phyloP scores from a whole-genome alignment of 1,284 basidiomycete species.

The Ganoderma leucocontextum region DNA sequence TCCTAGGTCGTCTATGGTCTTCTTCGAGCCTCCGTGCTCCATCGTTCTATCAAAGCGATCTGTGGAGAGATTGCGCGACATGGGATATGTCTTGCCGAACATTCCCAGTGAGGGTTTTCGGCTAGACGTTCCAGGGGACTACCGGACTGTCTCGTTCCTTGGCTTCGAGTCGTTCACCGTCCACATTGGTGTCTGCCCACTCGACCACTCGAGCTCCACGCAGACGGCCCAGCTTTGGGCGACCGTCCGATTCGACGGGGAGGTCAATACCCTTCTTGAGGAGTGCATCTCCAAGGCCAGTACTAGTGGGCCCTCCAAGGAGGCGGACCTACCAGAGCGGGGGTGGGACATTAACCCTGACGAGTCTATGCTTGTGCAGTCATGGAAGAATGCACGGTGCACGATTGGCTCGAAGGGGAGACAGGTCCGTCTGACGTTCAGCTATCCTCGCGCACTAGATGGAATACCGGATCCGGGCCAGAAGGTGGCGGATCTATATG shows the following conservation, averaged over 20 bases:
- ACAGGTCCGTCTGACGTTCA: constrained; percentile 28
- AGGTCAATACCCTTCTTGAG: constrained; percentile 16
- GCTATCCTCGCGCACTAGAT: constrained; percentile 15
- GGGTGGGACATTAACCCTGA: constrained; percentile 18
- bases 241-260: constrained; percentile 24
- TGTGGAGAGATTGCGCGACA: constrained; percentile 5
- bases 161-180: constrained; percentile 28
- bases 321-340: neutral
- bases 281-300: neutral
- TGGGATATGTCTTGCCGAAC: constrained; percentile 21
- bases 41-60: constrained; percentile 15
- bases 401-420: constrained; percentile 18
- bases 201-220: constrained; percentile 17
- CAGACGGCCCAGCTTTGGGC: constrained; percentile 30
- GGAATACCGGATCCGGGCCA: constrained; percentile 4
- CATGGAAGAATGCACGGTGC: constrained; percentile 23
- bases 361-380: constrained; percentile 29
- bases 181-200: constrained; percentile 25
- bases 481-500: constrained; percentile 24
- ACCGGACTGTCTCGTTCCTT: constrained; percentile 25
- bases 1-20: constrained; percentile 19
- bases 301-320: neutral
- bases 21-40: constrained; percentile 32
- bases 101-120: constrained; percentile 25
- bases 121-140: constrained; percentile 18